Base-by-base conservation (phyloP, 352 stramenopile species). In the Blastocystis hominis region DNA sequence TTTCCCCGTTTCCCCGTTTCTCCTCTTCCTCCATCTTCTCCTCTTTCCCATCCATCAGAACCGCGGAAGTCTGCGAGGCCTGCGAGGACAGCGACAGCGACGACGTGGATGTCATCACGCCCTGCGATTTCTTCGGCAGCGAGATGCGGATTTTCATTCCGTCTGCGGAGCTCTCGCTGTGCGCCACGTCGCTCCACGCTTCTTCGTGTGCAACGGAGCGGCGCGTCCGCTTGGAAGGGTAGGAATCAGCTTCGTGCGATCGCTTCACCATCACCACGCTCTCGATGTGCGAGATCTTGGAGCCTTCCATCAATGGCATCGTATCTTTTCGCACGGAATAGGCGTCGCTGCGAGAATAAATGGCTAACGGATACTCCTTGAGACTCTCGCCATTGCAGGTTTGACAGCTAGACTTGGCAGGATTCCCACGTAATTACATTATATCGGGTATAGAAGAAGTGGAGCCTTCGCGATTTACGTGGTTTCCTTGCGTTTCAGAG, bases 361-460 rank as follows among this genome's bases (percentile, higher is more conserved):
- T 44, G 9, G 72, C 50, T 3, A 84, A 34, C 3, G 72, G 72
- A 42, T 84, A 84, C 0, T 84, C 72, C 17, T 68, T 34, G 3
- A 84, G 56, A 24, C 20, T 44, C 3, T 84, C 72, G 20, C 36
- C 56, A 4, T 47, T 42, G 13, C 10, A 44, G 34, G 55, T 61
- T 24, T 66, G n/a, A 17, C 53, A 47, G n/a, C 72, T 84, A 66
- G 0, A 17, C 34, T 36, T 64, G 20, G 44, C 9, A n/a, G 13
- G 20, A 36, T 10, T 44, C 2, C 3, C 15, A 0, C 34, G 17
- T 7, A 69, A 7, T 17, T 68, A 84, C 72, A 40, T 69, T 9
- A 84, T 36, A 44, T 84, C 72, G 1, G 72, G 72, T 24, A 64
- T 66, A 13, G 72, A 66, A 17, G 72, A n/a, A 44, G 59, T 53